These are phyloP conservation scores for Fraxinus paxiana DNA, from an alignment of 305 asterid species.

Conservation along the genomic window DNA sequence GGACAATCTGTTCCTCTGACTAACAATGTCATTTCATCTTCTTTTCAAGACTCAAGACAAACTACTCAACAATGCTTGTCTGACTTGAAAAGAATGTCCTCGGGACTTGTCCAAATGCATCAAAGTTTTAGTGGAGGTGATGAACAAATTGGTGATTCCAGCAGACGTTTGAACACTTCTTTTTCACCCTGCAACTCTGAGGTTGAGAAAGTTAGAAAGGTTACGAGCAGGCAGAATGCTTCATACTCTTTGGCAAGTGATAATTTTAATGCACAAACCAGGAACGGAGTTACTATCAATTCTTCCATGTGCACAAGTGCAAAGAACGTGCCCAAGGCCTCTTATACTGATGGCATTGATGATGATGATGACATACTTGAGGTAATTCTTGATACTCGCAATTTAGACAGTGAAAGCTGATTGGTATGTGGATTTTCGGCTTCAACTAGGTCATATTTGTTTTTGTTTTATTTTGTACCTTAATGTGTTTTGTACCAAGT, in stretches of 20 bases:
- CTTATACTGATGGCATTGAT: conserved; percentile 40
- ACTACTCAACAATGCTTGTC: conserved; percentile 38
- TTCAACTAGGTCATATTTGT: not conserved
- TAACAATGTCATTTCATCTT: conserved; percentile 32
- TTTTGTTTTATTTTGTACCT: not conserved
- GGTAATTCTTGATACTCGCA: conserved; percentile 47
- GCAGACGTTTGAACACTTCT: conserved; percentile 30
- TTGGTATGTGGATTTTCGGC: conserved; percentile 9
- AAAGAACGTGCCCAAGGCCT: conserved; percentile 25
- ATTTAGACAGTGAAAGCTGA: conserved; percentile 4
- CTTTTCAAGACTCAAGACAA: conserved; percentile 42
- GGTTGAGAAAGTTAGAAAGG: conserved; percentile 40
- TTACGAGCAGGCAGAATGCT: conserved; percentile 28
- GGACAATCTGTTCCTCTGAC: conserved; percentile 65
- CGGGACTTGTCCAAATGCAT: conserved; percentile 30
- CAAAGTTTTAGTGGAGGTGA: conserved; percentile 31
- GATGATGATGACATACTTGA: conserved; percentile 83
- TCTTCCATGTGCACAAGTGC: conserved; percentile 35
- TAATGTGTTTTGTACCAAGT: conserved; percentile 13
- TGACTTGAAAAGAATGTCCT: conserved; percentile 33
- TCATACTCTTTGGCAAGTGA: conserved; percentile 24
- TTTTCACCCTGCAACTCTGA: conserved; percentile 32
- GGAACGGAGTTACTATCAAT: conserved; percentile 30
- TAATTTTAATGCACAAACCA: conserved; percentile 32
- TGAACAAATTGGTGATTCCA: conserved; percentile 30